Base-by-base conservation (phyloP, 495 filamentous ascomycete genomes). In the Chaetomium cochliodes region DNA sequence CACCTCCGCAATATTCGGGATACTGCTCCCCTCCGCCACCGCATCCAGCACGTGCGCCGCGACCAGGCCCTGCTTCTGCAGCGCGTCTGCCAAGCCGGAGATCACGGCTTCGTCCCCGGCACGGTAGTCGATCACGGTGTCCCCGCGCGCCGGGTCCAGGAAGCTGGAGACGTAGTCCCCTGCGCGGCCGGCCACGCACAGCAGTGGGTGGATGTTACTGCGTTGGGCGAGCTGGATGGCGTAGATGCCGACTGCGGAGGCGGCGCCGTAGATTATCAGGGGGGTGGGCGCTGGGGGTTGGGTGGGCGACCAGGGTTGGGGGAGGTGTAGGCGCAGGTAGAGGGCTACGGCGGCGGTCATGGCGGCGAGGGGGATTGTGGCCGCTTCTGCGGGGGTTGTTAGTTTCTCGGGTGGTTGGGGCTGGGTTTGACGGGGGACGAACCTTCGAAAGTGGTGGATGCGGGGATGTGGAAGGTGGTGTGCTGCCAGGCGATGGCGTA, bases 151-250 rank as follows among this genome's bases (percentile, higher is more conserved):
- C 42, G 70, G 71, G 70, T 89, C 86, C 47, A 93, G 80, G 39
- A 91, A 72, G 0, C 68, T 73, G 70, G 85, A 79, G 0, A 91
- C 86, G 67, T 83, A 85, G 5, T 81, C 47, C 15, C 70, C 73
- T 12, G 85, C 84, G 22, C 77, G 76, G 1, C 90, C 90, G 1
- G 90, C 89, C 6, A 93, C 78, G 44, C 76, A 84, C 61, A 92
- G 87, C n/a, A 92, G 64, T 0, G 90, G 90, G 71, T 91, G 88
- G 64, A 93, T 87, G 68, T 90, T 87, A 41, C 87, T 84, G 20
- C 79, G 73, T n/a, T 65, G 69, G 22, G 89, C 89, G 23, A 92
- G 76, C 71, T 92, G 88, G 62, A 92, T 76, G 6, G 84, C 85
- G 65, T 84, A 92, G 33, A 86, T 75, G 3, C 90, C 90, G 0